Percentiles rank a stretch among this genome's conserved stretches.
Conservation (phyloP, 1,139 yeast genomes). For the Suhomyces yuchorum region DNA sequence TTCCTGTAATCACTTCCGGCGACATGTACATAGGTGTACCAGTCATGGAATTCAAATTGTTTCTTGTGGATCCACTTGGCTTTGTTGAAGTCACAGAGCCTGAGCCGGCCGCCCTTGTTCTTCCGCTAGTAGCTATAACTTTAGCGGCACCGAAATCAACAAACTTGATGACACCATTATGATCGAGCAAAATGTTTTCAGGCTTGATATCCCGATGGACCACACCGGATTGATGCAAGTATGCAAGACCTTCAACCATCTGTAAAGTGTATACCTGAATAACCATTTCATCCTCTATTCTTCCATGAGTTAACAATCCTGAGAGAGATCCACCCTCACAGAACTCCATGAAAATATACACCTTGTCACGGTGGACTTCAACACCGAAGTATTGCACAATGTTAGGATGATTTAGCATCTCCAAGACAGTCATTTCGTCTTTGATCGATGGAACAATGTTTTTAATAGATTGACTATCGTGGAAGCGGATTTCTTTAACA, state of each 20-base stretch:
- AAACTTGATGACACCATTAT: conserved; percentile 89
- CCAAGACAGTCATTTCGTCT: conserved; percentile 96
- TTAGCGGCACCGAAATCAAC: conserved; percentile 98
- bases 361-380: conserved; percentile 94
- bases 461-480: conserved; percentile 83
- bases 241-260: conserved; percentile 93
- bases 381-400: conserved; percentile 96
- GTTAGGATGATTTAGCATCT: conserved; percentile 93
- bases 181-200: conserved; percentile 87
- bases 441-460: conserved; percentile 85
- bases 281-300: conserved; percentile 94
- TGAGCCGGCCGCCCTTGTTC: conserved; percentile 36
- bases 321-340: conserved; percentile 97
- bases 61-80: conserved; percentile 20
- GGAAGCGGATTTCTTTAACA: conserved; percentile 90
- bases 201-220: conserved; percentile 97
- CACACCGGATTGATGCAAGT: conserved; percentile 92
- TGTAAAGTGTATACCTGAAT: conserved; percentile 89
- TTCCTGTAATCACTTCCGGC: conserved; percentile 91
- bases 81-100: conserved; percentile 13
- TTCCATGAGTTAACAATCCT: conserved; percentile 74
- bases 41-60: conserved; percentile 60
- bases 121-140: conserved; percentile 76
- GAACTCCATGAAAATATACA: conserved; percentile 94
- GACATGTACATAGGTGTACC: conserved; percentile 99